Conservation (phyloP, 2,329 filamentous ascomycete genomes). For the Macroventuria anomochaeta region DNA sequence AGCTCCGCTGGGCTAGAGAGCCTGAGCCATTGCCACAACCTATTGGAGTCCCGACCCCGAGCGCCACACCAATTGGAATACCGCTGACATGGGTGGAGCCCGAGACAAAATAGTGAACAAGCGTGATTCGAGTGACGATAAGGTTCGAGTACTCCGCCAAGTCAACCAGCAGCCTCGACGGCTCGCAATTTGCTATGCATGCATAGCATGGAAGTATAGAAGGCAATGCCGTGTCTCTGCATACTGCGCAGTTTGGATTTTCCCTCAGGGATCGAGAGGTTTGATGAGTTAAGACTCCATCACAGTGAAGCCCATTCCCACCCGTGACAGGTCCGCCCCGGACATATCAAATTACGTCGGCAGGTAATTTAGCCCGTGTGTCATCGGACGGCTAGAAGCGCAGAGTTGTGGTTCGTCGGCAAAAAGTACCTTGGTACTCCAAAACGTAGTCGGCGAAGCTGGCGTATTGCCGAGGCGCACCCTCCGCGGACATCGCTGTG, state of each 20-base stretch:
- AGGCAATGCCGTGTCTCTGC: background rate
- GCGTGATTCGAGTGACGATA: conserved; percentile 7
- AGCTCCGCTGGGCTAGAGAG: conserved; percentile 1
- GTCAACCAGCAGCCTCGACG: background rate
- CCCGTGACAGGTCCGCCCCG: background rate
- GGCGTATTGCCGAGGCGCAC: conserved; percentile 1
- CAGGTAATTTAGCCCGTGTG: background rate
- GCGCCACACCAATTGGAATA: conserved; percentile 13
- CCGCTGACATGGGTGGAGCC: conserved; percentile 9
- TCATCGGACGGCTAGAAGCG: conserved; percentile 6
- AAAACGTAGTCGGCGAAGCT: conserved; percentile 10
- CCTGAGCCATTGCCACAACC: conserved; percentile 11
- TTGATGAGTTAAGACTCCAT: background rate
- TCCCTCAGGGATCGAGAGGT: background rate
- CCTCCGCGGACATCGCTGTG: background rate
- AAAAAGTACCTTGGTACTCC: conserved; percentile 6
- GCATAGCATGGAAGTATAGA: background rate
- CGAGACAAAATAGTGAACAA: conserved; percentile 1
- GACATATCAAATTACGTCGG: background rate
- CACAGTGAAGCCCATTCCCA: background rate
- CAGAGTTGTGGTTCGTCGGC: conserved; percentile 9
- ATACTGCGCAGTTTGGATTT: background rate
- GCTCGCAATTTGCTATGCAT: conserved; percentile 1
- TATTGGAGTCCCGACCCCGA: conserved; percentile 4
- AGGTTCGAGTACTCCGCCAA: conserved; percentile 7